Conservation (phyloP, 345 rosid genomes). For the Streptanthus diversifolius region DNA sequence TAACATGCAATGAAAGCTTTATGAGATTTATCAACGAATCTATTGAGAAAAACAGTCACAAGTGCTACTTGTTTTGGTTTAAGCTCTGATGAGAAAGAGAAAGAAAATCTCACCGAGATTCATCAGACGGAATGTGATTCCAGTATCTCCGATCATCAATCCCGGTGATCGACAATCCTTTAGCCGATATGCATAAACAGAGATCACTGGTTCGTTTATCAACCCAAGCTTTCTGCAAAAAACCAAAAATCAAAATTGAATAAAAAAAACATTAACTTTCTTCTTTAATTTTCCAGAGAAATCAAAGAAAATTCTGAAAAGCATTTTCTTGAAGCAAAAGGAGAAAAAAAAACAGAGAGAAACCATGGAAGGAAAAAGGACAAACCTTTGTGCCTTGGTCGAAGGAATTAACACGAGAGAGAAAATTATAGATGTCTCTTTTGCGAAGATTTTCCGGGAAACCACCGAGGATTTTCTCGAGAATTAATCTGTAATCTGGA, state of each 20-base stretch:
- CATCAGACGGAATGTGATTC: conserved; percentile 74
- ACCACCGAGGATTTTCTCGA: conserved; percentile 50
- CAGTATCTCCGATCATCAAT: conserved; percentile 94
- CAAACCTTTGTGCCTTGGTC: conserved; percentile 78
- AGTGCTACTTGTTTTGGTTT: neutral
- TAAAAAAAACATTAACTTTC: conserved; percentile 1
- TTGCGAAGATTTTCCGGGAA: conserved; percentile 44
- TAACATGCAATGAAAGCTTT: neutral
- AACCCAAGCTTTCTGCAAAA: conserved; percentile 75
- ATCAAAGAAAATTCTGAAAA: neutral
- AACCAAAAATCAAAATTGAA: neutral
- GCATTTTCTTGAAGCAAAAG: neutral
- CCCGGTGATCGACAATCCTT: conserved; percentile 72
- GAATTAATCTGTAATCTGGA: conserved; percentile 48
- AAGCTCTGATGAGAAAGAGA: neutral
- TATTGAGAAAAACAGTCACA: neutral
- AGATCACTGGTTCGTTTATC: conserved; percentile 66
- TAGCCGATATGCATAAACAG: conserved; percentile 61
- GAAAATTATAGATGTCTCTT: conserved; percentile 62
- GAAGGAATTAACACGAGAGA: conserved; percentile 57
- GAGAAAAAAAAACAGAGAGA: neutral
- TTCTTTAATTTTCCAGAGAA: neutral
- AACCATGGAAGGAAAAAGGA: neutral
- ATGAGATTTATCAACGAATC: neutral
- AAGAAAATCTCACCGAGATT: conserved; percentile 58